Evolutionary conservation across 2,329 filamentous ascomycete genomes (phyloP).

Genomic region (Chrysosporium keratinophilum): DNA sequence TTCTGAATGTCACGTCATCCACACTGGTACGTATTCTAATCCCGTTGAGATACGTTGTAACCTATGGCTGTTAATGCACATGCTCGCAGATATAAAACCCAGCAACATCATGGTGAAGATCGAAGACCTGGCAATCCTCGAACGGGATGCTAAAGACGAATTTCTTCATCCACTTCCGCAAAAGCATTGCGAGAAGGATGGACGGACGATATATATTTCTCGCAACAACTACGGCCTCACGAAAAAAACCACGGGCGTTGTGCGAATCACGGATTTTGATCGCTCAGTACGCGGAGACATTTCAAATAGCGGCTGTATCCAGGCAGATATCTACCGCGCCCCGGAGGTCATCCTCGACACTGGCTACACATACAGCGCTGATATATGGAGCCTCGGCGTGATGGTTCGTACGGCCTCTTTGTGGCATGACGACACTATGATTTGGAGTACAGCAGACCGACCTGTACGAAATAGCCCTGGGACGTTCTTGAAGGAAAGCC

Average conservation of each 20-base stretch:
- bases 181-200: conserved; percentile 21
- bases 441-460: too few relatives aligned
- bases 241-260: conserved; percentile 18
- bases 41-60: conserved; percentile 6
- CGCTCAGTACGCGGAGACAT: conserved; percentile 25
- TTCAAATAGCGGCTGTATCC: conserved; percentile 34
- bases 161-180: conserved; percentile 23
- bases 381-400: conserved; percentile 31
- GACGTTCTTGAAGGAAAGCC: conserved; percentile 24
- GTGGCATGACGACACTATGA: conserved; percentile 23
- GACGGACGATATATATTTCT: conserved; percentile 27
- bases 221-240: conserved; percentile 24
- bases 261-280: conserved; percentile 29
- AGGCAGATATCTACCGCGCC: conserved; percentile 33
- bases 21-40: conserved; percentile 30
- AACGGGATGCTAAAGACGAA: conserved; percentile 22
- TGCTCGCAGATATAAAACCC: conserved; percentile 31
- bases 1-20: conserved; percentile 33
- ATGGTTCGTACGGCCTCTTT: conserved; percentile 20
- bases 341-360: conserved; percentile 30
- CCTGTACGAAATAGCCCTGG: conserved; percentile 21
- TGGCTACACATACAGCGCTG: conserved; percentile 30
- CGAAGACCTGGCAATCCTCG: conserved; percentile 21
- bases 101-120: conserved; percentile 34
- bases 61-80: conserved; percentile 1